phyloP scores from a whole-genome alignment of 805 yeast species.

The Ogataea philodendri region DNA sequence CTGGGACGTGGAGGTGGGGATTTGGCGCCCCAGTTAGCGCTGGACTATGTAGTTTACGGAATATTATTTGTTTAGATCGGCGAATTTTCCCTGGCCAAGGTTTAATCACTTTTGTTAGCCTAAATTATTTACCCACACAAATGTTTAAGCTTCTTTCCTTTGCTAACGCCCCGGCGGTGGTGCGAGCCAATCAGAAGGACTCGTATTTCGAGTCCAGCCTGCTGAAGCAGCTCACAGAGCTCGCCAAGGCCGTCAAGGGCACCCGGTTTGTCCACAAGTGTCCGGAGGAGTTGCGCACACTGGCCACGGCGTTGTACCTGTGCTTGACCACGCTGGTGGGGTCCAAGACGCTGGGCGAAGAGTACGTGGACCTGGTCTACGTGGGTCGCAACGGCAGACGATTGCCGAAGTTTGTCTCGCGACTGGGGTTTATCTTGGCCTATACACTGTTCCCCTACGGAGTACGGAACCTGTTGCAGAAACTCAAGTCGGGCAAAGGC shows the following conservation, averaged over 20 bases:
- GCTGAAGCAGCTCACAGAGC: slow-evolving; percentile 53
- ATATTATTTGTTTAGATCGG: too few species aligned
- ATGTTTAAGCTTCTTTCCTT: slow-evolving; percentile 45
- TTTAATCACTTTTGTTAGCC: slow-evolving; percentile 5
- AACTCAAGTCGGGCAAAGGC: slow-evolving; percentile 13
- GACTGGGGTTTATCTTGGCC: slow-evolving; percentile 57
- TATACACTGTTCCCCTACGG: slow-evolving; percentile 65
- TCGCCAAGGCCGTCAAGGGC: slow-evolving; percentile 53
- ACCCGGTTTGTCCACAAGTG: slow-evolving; percentile 64
- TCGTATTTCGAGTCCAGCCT: slow-evolving; percentile 61
- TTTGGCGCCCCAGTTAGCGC: slow-evolving; percentile 19
- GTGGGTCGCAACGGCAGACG: slow-evolving; percentile 52
- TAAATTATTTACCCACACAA: slow-evolving; percentile 1
- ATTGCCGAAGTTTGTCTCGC: slow-evolving; percentile 43
- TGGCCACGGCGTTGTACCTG: slow-evolving; percentile 63
- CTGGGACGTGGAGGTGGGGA: slow-evolving; percentile 21
- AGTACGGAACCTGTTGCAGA: slow-evolving; percentile 30
- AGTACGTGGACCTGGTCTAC: slow-evolving; percentile 79
- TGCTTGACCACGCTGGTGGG: slow-evolving; percentile 72
- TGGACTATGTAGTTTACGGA: slow-evolving; percentile 1
- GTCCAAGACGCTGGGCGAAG: slow-evolving; percentile 87
- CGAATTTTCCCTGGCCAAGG: too few species aligned
- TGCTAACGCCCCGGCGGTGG: slow-evolving; percentile 89
- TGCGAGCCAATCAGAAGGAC: slow-evolving; percentile 90
- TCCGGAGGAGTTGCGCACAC: slow-evolving; percentile 57